These are phyloP conservation scores for Breviolum minutum DNA, from an alignment of 73 alveolate genomes.

Conservation along the genomic window DNA sequence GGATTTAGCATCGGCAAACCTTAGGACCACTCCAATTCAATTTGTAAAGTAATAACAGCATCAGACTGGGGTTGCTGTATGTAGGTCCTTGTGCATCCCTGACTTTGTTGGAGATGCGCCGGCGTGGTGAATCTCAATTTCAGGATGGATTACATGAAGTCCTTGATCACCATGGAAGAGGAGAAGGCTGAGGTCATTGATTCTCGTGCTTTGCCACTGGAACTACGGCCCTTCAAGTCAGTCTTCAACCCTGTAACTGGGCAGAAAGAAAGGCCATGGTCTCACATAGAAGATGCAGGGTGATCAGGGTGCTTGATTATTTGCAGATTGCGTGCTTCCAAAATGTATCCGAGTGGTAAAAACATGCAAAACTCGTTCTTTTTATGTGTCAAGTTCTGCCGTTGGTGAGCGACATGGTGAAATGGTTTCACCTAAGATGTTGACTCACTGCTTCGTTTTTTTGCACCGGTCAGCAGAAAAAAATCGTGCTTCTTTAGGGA, in stretches of 20 bases:
- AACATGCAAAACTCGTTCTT: background rate
- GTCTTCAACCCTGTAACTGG: conserved; percentile 26
- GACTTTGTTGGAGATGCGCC: background rate
- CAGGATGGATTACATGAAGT: conserved; percentile 65
- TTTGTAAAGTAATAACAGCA: background rate
- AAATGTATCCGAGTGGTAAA: background rate
- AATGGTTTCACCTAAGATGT: no score
- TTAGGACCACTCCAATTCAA: no score
- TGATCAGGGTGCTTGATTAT: background rate
- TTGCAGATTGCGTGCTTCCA: background rate
- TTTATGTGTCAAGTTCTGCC: background rate
- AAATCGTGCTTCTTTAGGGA: background rate
- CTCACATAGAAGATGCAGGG: background rate
- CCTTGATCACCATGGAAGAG: conserved; percentile 78
- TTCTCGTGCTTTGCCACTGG: conserved; percentile 84
- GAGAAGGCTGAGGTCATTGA: conserved; percentile 94
- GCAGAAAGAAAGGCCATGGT: background rate
- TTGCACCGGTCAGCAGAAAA: no score
- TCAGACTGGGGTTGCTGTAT: background rate
- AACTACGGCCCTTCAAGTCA: conserved; percentile 66
- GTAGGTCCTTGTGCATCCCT: background rate
- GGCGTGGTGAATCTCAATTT: no score
- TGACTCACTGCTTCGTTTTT: no score
- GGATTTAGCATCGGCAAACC: no score
- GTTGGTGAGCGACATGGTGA: background rate